A percentile compares a stretch with the other conserved stretches of the same genome.
Evolutionary conservation across 2,329 filamentous ascomycete genomes (phyloP).

Genomic region (Botrytis pseudocinerea): DNA sequence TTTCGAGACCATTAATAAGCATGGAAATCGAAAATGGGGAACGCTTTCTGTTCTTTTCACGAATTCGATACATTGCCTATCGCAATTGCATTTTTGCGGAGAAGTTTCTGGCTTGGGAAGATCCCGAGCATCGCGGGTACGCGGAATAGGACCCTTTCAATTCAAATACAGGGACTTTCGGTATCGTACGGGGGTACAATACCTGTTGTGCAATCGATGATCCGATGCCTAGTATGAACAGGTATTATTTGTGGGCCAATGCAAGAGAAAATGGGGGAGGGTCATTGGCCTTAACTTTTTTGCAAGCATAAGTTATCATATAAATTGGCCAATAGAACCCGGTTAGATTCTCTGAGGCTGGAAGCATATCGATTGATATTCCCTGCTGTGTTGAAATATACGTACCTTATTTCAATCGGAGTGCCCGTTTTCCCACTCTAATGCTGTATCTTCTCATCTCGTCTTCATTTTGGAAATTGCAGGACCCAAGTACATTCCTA

Average conservation of each 20-base stretch:
- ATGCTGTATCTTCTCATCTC: not conserved
- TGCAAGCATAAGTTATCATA: not conserved
- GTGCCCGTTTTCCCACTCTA: not conserved
- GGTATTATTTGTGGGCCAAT: slow-evolving; percentile 1
- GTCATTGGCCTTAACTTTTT: not conserved
- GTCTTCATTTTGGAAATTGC: not conserved
- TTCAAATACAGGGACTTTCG: not conserved
- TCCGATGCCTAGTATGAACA: not conserved
- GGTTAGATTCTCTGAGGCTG: not conserved
- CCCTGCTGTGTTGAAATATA: not conserved
- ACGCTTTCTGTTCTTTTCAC: not conserved
- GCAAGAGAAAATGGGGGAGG: not conserved
- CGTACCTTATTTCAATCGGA: not conserved
- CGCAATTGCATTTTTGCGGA: not conserved
- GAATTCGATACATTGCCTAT: not conserved
- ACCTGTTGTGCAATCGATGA: not conserved
- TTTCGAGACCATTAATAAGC: not conserved
- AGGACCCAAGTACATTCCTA: not conserved
- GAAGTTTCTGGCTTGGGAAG: not conserved
- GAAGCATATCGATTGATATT: not conserved
- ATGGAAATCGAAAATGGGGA: not conserved
- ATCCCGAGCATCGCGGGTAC: not conserved
- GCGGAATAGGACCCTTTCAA: not conserved
- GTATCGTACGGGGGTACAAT: not conserved
- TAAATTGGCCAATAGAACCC: not conserved